A percentile compares a stretch with the other conserved stretches of the same genome.
phyloP scores from a whole-genome alignment of 768 basidiomycete genomes.

The Zangia roseola region DNA sequence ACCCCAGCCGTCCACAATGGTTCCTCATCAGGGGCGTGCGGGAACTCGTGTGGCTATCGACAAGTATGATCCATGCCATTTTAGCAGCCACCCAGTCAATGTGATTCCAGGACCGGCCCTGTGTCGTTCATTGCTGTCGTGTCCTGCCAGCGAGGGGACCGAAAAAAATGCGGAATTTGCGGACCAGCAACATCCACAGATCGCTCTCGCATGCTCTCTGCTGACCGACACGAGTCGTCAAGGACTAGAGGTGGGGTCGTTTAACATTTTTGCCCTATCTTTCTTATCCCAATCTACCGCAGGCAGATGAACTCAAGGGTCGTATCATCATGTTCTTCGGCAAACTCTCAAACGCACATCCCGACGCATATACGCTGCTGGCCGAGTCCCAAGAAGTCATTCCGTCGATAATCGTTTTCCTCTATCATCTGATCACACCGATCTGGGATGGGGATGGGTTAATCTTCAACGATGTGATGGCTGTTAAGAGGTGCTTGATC shows the following conservation, averaged over 20 bases:
- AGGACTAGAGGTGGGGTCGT: slow-evolving; percentile 40
- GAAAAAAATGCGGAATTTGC: slow-evolving; percentile 17
- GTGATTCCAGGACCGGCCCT: slow-evolving; percentile 41
- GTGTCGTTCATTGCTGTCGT: slow-evolving; percentile 42
- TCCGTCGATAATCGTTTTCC: slow-evolving; percentile 60
- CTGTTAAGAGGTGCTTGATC: slow-evolving; percentile 23
- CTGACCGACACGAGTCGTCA: slow-evolving; percentile 43
- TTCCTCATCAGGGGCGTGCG: slow-evolving; percentile 48
- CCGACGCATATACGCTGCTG: slow-evolving; percentile 38
- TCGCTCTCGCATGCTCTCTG: slow-evolving; percentile 49
- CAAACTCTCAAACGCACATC: slow-evolving; percentile 38
- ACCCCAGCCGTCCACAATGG: slow-evolving; percentile 49
- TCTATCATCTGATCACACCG: slow-evolving; percentile 49
- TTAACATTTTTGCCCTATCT: background rate
- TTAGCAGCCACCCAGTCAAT: slow-evolving; percentile 6
- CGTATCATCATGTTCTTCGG: slow-evolving; percentile 41
- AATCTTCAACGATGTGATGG: slow-evolving; percentile 37
- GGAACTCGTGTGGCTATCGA: slow-evolving; percentile 54
- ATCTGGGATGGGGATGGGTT: slow-evolving; percentile 67
- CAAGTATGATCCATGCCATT: slow-evolving; percentile 30
- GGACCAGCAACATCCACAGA: slow-evolving; percentile 38
- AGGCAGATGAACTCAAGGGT: slow-evolving; percentile 39
- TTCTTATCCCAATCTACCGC: slow-evolving; percentile 5
- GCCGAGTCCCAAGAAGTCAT: slow-evolving; percentile 54
- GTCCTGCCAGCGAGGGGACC: slow-evolving; percentile 26